These are phyloP conservation scores for Blepharisma stoltei DNA, from an alignment of 73 alveolate species.

Conservation along the genomic window DNA sequence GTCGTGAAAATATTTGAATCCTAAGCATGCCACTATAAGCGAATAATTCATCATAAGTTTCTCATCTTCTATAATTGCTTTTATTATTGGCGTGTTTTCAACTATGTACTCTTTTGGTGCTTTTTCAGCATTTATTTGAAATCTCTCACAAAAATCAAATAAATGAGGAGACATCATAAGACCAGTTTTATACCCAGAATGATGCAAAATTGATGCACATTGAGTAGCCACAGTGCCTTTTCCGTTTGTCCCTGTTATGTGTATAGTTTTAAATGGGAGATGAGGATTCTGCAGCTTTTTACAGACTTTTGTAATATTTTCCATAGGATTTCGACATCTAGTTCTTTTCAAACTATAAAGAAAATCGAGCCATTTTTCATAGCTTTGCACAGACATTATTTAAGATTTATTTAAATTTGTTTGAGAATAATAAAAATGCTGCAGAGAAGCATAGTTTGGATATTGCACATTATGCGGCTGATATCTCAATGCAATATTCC, in stretches of 20 bases:
- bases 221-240: constrained; percentile 78
- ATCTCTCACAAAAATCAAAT: constrained; percentile 70
- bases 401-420: no score
- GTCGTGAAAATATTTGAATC: constrained; percentile 52
- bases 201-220: constrained; percentile 47
- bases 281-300: constrained; percentile 49
- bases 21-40: constrained; percentile 56
- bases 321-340: no score
- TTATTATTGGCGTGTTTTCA: constrained; percentile 32
- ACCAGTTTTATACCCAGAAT: constrained; percentile 65
- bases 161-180: constrained; percentile 82
- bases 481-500: no score
- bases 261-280: constrained; percentile 44
- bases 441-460: no score
- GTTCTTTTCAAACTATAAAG: no score
- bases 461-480: no score
- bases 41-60: constrained; percentile 40
- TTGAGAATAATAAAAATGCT: no score
- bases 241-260: constrained; percentile 89
- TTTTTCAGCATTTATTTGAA: constrained; percentile 45
- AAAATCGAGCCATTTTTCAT: no score
- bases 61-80: constrained; percentile 38
- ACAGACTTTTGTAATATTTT: neutral
- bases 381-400: no score
- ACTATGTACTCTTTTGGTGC: constrained; percentile 58